A percentile compares a stretch with the other conserved stretches of the same genome.
phyloP scores from a whole-genome alignment of 2,329 filamentous ascomycete species.

The Pseudogymnoascus sp. region DNA sequence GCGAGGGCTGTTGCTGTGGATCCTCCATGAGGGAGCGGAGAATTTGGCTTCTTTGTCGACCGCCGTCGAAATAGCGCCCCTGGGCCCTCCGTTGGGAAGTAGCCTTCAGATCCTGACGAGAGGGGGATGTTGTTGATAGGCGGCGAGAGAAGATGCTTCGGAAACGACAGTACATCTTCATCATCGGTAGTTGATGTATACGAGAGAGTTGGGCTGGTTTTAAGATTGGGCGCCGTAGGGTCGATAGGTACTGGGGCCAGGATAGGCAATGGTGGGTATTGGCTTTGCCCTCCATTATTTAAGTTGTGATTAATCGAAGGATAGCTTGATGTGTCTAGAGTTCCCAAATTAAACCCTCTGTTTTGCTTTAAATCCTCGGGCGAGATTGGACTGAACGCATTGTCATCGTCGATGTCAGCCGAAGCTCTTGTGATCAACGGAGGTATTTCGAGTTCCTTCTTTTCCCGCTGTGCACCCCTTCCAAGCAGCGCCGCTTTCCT shows the following conservation, averaged over 20 bases:
- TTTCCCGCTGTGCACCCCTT: slow-evolving; percentile 58
- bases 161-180: slow-evolving; percentile 66
- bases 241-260: slow-evolving; percentile 20
- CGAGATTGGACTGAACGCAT: slow-evolving; percentile 19
- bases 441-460: slow-evolving; percentile 41
- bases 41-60: slow-evolving; percentile 39
- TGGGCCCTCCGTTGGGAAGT: slow-evolving; percentile 43
- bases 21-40: slow-evolving; percentile 51
- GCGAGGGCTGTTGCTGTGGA: slow-evolving; percentile 42
- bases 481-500: slow-evolving; percentile 81
- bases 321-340: slow-evolving; percentile 35
- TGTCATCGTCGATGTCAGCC: slow-evolving; percentile 21
- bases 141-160: slow-evolving; percentile 38
- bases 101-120: slow-evolving; percentile 57
- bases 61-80: slow-evolving; percentile 27
- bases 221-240: slow-evolving; percentile 30
- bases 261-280: slow-evolving; percentile 14
- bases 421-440: slow-evolving; percentile 27
- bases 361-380: slow-evolving; percentile 19
- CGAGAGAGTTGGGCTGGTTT: slow-evolving; percentile 46
- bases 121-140: slow-evolving; percentile 34
- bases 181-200: slow-evolving; percentile 77
- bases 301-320: not conserved
- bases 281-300: not conserved
- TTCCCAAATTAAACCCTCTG: slow-evolving; percentile 38